Evolutionary conservation across 2,329 filamentous ascomycete genomes (phyloP).

Genomic region (Huntiella moniliformis): DNA sequence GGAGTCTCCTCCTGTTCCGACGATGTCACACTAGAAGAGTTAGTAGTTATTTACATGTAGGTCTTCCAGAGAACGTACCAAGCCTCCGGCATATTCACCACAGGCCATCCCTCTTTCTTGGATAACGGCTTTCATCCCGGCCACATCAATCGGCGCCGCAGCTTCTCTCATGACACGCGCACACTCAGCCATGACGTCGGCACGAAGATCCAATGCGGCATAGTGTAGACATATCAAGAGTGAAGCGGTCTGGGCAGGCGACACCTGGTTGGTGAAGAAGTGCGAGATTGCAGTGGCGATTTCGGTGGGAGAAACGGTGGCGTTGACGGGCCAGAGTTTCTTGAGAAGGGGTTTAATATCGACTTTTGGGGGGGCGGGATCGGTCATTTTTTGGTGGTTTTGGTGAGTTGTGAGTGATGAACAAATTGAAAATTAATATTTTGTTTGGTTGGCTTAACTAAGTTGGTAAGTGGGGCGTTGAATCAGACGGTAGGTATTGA

Average conservation of each 20-base stretch:
- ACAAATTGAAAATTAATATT: too few species aligned
- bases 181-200: conserved; percentile 73
- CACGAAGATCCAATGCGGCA: conserved; percentile 63
- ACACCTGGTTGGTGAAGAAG: conserved; percentile 80
- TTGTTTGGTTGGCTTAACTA: too few species aligned
- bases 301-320: conserved; percentile 50
- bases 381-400: background rate
- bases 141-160: conserved; percentile 50
- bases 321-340: conserved; percentile 45
- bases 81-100: conserved; percentile 61
- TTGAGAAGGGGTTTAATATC: conserved; percentile 56
- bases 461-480: too few species aligned
- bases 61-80: conserved; percentile 39
- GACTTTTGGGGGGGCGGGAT: conserved; percentile 15
- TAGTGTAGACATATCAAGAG: conserved; percentile 85
- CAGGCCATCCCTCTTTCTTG: conserved; percentile 40
- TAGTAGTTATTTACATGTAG: background rate
- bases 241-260: conserved; percentile 72
- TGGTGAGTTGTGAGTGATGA: too few species aligned
- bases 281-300: conserved; percentile 79
- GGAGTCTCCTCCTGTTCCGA: conserved; percentile 87
- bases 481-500: too few species aligned
- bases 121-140: conserved; percentile 42
- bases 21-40: conserved; percentile 56
- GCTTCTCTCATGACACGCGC: conserved; percentile 69